These are phyloP conservation scores for Inonotus obliquus DNA, from an alignment of 1,284 basidiomycete species.

Conservation along the genomic window DNA sequence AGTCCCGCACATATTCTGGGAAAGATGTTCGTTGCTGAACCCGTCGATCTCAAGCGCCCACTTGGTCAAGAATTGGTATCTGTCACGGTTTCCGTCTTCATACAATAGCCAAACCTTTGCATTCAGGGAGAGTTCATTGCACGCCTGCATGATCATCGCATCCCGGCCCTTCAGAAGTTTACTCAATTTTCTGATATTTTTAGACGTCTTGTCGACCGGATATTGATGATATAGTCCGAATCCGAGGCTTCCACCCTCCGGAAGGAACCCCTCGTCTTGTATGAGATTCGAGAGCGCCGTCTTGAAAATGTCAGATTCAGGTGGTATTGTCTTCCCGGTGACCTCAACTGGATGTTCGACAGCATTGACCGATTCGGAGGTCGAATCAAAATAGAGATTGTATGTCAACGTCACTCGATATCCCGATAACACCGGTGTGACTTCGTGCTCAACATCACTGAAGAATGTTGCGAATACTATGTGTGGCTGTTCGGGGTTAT, in stretches of 20 bases:
- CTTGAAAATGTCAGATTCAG: slow-evolving; percentile 9
- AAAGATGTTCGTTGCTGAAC: too few relatives aligned
- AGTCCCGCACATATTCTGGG: too few relatives aligned
- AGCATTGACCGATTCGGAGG: not conserved
- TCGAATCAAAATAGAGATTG: slow-evolving; percentile 28
- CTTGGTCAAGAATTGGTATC: not conserved
- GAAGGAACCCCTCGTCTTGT: slow-evolving; percentile 24
- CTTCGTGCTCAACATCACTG: slow-evolving; percentile 33
- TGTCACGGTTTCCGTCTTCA: not conserved
- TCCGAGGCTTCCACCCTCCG: slow-evolving; percentile 30
- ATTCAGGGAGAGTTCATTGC: not conserved
- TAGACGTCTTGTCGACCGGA: slow-evolving; percentile 18
- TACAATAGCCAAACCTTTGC: not conserved
- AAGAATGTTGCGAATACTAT: slow-evolving; percentile 25
- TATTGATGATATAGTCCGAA: slow-evolving; percentile 33
- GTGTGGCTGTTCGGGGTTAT: not conserved
- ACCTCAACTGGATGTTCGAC: slow-evolving; percentile 7
- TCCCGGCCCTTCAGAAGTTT: slow-evolving; percentile 26
- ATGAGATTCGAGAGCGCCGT: slow-evolving; percentile 17
- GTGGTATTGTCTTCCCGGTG: slow-evolving; percentile 1
- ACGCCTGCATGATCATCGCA: slow-evolving; percentile 11
- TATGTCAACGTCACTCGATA: slow-evolving; percentile 40
- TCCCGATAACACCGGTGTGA: slow-evolving; percentile 34
- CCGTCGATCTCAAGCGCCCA: not conserved
- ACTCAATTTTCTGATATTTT: not conserved